These are phyloP conservation scores for Suhomyces bolitotheri DNA, from an alignment of 1,139 yeast genomes.

Conservation along the genomic window DNA sequence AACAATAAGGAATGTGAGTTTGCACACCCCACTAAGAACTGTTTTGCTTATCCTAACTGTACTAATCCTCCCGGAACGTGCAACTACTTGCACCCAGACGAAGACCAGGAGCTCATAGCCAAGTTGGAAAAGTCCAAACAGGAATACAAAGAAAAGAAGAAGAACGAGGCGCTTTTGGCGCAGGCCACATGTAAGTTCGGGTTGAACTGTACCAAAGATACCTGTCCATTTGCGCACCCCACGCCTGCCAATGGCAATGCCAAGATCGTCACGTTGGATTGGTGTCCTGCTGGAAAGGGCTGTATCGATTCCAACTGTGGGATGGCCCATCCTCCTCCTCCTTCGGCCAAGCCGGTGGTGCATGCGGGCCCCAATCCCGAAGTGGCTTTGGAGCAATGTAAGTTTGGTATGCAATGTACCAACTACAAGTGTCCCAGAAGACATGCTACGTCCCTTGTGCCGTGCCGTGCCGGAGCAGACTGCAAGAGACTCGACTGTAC, in stretches of 20 bases:
- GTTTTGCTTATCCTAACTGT: conserved; percentile 79
- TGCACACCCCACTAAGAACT: conserved; percentile 77
- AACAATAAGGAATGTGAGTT: conserved; percentile 63
- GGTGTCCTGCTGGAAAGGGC: conserved; percentile 73
- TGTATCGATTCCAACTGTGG: conserved; percentile 64
- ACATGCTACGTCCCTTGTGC: conserved; percentile 71
- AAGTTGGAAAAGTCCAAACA: conserved; percentile 61
- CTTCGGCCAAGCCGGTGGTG: conserved; percentile 37
- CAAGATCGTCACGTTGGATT: conserved; percentile 62
- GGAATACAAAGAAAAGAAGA: conserved; percentile 47
- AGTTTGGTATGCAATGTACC: conserved; percentile 73
- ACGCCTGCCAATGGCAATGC: conserved; percentile 80
- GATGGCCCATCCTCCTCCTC: conserved; percentile 80
- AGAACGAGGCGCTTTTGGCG: conserved; percentile 20
- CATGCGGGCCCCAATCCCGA: conserved; percentile 32
- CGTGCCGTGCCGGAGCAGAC: conserved; percentile 78
- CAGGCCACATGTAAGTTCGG: conserved; percentile 73
- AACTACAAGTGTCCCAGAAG: conserved; percentile 78
- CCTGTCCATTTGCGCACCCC: conserved; percentile 89
- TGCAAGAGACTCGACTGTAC: conserved; percentile 81
- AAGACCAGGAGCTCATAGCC: conserved; percentile 70
- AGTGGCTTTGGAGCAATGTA: conserved; percentile 74
- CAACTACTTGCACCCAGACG: conserved; percentile 78
- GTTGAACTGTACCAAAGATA: conserved; percentile 66
- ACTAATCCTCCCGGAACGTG: conserved; percentile 81